phyloP scores from a whole-genome alignment of 1,139 yeast genomes.

The Pichia kudriavzevii region DNA sequence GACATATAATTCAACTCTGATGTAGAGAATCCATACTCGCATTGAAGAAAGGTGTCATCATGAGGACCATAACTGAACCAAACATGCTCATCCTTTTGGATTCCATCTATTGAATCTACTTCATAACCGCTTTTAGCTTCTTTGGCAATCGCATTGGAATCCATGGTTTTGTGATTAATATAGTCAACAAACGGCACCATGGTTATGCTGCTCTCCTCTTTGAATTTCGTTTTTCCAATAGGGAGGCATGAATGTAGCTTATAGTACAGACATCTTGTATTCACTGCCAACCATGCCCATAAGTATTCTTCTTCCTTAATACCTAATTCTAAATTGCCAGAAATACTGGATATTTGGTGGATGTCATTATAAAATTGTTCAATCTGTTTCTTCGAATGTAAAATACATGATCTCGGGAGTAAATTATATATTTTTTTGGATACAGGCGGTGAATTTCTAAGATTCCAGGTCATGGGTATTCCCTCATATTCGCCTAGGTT shows the following conservation, averaged over 20 bases:
- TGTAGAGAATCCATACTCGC: slow-evolving; percentile 76
- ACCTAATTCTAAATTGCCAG: slow-evolving; percentile 12
- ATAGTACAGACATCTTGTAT: slow-evolving; percentile 86
- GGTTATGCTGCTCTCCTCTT: slow-evolving; percentile 60
- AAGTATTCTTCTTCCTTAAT: slow-evolving; percentile 31
- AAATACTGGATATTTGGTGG: slow-evolving; percentile 25
- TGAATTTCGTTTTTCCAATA: slow-evolving; percentile 15
- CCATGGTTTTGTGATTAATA: slow-evolving; percentile 62
- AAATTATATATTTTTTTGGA: slow-evolving; percentile 24
- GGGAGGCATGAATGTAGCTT: slow-evolving; percentile 42
- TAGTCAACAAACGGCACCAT: slow-evolving; percentile 90
- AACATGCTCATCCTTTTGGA: slow-evolving; percentile 48
- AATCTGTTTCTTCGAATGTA: slow-evolving; percentile 33
- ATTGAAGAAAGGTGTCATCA: slow-evolving; percentile 67
- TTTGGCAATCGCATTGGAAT: slow-evolving; percentile 41
- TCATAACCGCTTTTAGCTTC: slow-evolving; percentile 41
- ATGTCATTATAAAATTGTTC: slow-evolving; percentile 36
- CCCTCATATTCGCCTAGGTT: slow-evolving; percentile 43
- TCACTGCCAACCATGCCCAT: slow-evolving; percentile 81
- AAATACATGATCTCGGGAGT: slow-evolving; percentile 36
- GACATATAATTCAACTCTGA: slow-evolving; percentile 33
- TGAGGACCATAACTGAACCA: slow-evolving; percentile 83
- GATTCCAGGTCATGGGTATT: slow-evolving; percentile 44
- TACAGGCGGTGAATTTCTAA: neutral
- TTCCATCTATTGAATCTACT: slow-evolving; percentile 34